phyloP scores from a whole-genome alignment of 2,329 filamentous ascomycete genomes.

The Sclerotinia glacialis region DNA sequence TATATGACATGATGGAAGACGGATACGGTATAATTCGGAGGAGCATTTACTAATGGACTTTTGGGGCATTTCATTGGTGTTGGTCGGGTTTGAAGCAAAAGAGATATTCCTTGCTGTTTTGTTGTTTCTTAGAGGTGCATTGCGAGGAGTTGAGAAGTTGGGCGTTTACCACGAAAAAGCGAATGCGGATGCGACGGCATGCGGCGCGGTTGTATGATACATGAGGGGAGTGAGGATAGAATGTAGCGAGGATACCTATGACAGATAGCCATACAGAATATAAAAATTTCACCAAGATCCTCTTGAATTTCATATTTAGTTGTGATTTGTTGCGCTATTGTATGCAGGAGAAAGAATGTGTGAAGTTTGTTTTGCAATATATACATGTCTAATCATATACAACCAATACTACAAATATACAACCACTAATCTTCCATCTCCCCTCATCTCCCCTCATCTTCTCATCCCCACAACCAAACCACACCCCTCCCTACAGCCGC shows the following conservation, averaged over 20 bases:
- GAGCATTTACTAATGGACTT: not conserved
- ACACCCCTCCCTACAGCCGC: not conserved
- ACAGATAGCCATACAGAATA: not conserved
- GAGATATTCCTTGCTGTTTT: not conserved
- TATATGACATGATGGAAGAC: conserved; percentile 10
- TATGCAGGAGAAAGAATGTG: too few relatives aligned
- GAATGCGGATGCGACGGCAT: not conserved
- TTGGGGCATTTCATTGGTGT: conserved; percentile 10
- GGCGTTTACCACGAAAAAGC: conserved; percentile 1
- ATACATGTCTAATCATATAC: too few relatives aligned
- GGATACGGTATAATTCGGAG: not conserved
- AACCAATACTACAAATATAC: not conserved
- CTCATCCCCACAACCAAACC: not conserved
- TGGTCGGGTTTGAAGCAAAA: not conserved
- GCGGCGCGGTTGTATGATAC: conserved; percentile 14
- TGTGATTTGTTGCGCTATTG: not conserved
- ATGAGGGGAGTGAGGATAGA: not conserved
- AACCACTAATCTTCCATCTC: not conserved
- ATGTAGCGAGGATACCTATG: not conserved
- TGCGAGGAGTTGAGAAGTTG: conserved; percentile 18
- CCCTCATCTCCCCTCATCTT: too few relatives aligned
- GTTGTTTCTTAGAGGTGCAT: conserved; percentile 8
- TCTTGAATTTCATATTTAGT: not conserved
- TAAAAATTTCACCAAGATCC: not conserved
- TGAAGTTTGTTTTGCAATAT: too few relatives aligned